Evolutionary conservation across 2,329 filamentous ascomycete genomes (phyloP).

Genomic region (Simplicillium aogashimaense): DNA sequence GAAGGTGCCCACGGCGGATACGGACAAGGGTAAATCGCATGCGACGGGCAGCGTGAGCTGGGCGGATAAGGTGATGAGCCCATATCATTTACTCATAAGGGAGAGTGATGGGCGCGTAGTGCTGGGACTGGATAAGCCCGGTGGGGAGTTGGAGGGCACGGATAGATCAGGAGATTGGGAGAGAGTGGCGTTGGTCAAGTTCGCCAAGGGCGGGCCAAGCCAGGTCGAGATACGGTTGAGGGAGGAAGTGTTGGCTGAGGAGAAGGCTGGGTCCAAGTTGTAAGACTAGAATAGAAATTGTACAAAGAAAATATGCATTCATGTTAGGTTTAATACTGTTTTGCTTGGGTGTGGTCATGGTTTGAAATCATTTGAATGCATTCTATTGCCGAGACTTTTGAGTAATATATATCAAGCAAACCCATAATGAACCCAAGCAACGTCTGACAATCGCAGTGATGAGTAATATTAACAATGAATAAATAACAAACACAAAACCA

Average conservation of each 20-base stretch:
- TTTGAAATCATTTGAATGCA: too few species aligned
- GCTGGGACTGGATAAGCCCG: conserved; percentile 47
- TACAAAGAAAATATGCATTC: too few species aligned
- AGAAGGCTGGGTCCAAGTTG: conserved; percentile 14
- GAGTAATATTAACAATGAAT: too few species aligned
- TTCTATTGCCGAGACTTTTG: too few species aligned
- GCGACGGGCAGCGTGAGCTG: conserved; percentile 38
- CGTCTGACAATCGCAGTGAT: too few species aligned
- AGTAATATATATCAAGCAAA: too few species aligned
- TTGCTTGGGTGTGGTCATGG: too few species aligned
- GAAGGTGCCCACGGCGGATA: conserved; percentile 28
- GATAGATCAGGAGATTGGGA: conserved; percentile 46
- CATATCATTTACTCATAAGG: conserved; percentile 34
- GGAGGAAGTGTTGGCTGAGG: conserved; percentile 37
- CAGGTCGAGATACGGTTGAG: conserved; percentile 42
- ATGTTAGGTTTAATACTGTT: too few species aligned
- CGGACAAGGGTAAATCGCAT: conserved; percentile 27
- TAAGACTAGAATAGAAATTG: too few species aligned
- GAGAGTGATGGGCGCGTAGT: conserved; percentile 36
- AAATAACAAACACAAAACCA: too few species aligned
- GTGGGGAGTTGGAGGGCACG: conserved; percentile 38
- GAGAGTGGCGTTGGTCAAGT: conserved; percentile 47
- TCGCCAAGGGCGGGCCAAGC: conserved; percentile 38
- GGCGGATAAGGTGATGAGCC: conserved; percentile 53
- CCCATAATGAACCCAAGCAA: too few species aligned